Evolutionary conservation across 257 asterid genomes (phyloP), one percentile per base, ranked within the genome.

Genomic region (Echium plantagineum): DNA sequence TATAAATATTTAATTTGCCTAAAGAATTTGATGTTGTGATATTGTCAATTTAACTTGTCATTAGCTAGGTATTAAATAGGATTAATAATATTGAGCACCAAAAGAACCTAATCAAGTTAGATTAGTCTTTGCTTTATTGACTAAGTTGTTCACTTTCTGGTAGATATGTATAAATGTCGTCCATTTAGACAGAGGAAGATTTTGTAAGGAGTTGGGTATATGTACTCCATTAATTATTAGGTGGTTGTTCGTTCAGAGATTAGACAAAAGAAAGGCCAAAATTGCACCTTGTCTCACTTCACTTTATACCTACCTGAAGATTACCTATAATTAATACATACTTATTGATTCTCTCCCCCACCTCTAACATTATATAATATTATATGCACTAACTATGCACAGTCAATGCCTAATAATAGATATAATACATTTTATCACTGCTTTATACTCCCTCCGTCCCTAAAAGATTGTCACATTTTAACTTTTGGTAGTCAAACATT

Each of bases 251-350:
- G 49, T 42, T 42, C 3, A 71, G 70, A 72, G 75, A 73, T 77
- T 67, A 63, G 54, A 59, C 67, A 70, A 72, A 63, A 66, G 57
- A 62, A 52, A 24, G 62, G 68, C 59, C 57, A 59, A 55, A 66
- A 62, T 72, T 73, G 61, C 75, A 76, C 69, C 66, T 65, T 58
- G 64, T 62, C 30, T 59, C 66, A 63, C 80, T 80, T 61, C 66
- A 71, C 82, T 77, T 78, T 78, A 63, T 68, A 81, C 93, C 93
- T 71, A 81, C 81, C 81, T 78, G 78, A 71, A 77, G 74, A 69
- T 73, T 68, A 70, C 74, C 75, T 24, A 62, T 35, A 28, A 28
- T 35, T 35, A 35, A 35, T 35, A 10, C 47, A 8, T 35, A 8
- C 46, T 35, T 35, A 35, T 35, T 35, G 47, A 35, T 35, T 35